phyloP scores from a whole-genome alignment of 148 eudicot genomes.

The Rhododendron griersonianum region DNA sequence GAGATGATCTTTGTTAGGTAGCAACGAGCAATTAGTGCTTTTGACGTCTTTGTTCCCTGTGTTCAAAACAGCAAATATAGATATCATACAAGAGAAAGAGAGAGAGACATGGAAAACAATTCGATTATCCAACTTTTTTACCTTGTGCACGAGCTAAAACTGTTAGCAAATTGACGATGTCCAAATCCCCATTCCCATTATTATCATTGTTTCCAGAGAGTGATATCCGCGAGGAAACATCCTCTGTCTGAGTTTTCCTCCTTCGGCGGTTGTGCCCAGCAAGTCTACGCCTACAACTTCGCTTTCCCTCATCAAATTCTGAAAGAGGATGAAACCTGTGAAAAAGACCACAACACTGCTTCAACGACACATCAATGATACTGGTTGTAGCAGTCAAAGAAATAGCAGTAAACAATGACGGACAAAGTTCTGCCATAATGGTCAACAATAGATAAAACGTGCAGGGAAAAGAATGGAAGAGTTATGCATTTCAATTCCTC shows the following conservation, averaged over 20 bases:
- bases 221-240: constrained; percentile 29
- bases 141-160: constrained; percentile 49
- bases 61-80: not conserved
- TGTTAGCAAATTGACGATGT: constrained; percentile 41
- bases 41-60: constrained; percentile 52
- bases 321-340: constrained; percentile 83
- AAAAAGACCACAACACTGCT: not conserved
- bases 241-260: constrained; percentile 92
- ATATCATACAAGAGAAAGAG: not conserved
- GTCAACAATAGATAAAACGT: not conserved
- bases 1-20: constrained; percentile 57
- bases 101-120: not conserved
- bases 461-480: not conserved
- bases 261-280: constrained; percentile 89
- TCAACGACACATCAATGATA: not conserved
- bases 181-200: constrained; percentile 26
- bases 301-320: constrained; percentile 91
- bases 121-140: constrained; percentile 7
- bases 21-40: constrained; percentile 26
- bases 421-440: not conserved
- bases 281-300: constrained; percentile 94
- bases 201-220: constrained; percentile 25
- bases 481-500: not conserved
- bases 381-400: not conserved
- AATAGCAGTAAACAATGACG: not conserved